Percentiles rank a stretch among this genome's conserved stretches.
These are phyloP conservation scores for Pseudopithomyces chartarum DNA, from an alignment of 2,329 filamentous ascomycete species.

Conservation along the genomic window DNA sequence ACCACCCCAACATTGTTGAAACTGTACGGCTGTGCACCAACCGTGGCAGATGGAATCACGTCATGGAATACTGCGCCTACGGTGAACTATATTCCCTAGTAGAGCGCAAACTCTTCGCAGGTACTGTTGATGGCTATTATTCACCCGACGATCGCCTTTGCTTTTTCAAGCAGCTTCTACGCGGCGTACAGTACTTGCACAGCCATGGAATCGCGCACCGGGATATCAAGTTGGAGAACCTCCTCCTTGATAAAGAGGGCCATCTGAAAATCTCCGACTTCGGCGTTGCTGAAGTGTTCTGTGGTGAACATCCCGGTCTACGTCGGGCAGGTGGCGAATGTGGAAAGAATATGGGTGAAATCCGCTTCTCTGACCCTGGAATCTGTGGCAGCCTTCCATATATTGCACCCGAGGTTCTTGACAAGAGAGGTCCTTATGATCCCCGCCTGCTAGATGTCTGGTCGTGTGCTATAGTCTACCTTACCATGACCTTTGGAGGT, in stretches of 20 bases:
- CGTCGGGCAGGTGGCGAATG: constrained; percentile 74
- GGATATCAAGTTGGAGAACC: constrained; percentile 88
- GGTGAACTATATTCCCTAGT: constrained; percentile 81
- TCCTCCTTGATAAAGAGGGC: constrained; percentile 77
- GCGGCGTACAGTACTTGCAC: constrained; percentile 82
- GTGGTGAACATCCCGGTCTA: constrained; percentile 78
- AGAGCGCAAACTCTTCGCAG: constrained; percentile 60
- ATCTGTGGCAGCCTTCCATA: constrained; percentile 87
- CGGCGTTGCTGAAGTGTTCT: constrained; percentile 85
- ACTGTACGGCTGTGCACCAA: constrained; percentile 76
- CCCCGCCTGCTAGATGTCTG: constrained; percentile 83
- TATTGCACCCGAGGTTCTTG: constrained; percentile 82
- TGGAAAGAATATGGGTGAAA: constrained; percentile 71
- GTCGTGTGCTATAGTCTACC: constrained; percentile 82
- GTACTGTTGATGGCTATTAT: constrained; percentile 59
- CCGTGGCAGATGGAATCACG: constrained; percentile 80
- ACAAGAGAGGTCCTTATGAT: constrained; percentile 70
- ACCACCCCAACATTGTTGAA: constrained; percentile 87
- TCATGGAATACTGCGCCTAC: constrained; percentile 89
- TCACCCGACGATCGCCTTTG: constrained; percentile 73
- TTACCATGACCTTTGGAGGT: constrained; percentile 74
- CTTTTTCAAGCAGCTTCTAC: constrained; percentile 86
- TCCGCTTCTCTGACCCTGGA: constrained; percentile 75
- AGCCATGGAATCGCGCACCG: constrained; percentile 84
- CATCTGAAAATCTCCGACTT: constrained; percentile 92